A percentile compares a stretch with the other conserved stretches of the same genome.
These are phyloP conservation scores for Citrus sp. DNA, from an alignment of 345 rosid genomes.

Conservation along the genomic window DNA sequence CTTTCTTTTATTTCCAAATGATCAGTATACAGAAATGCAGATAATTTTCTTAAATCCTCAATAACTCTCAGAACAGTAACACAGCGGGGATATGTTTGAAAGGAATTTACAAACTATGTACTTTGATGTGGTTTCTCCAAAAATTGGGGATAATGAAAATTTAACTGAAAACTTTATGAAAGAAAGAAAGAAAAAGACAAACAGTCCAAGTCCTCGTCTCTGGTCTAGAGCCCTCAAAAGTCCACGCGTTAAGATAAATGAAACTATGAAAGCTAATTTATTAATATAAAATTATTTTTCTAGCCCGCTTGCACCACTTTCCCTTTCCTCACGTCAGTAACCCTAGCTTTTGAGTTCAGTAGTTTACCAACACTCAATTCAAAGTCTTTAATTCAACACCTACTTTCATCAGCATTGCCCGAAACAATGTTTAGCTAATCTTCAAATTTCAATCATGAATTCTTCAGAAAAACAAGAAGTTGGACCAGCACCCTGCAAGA, in stretches of 20 bases:
- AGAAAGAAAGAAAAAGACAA: too few species aligned
- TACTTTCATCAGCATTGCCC: background rate
- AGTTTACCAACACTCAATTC: background rate
- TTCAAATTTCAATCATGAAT: constrained; percentile 19
- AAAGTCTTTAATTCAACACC: background rate
- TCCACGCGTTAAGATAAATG: too few species aligned
- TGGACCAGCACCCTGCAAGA: constrained; percentile 1
- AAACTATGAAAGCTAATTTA: too few species aligned
- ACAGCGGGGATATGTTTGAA: background rate
- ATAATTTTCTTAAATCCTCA: background rate
- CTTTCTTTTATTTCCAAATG: background rate
- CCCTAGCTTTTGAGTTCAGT: background rate
- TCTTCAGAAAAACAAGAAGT: constrained; percentile 26
- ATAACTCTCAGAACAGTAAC: too few species aligned
- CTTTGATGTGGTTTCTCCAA: background rate
- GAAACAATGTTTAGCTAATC: background rate
- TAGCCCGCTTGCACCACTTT: background rate
- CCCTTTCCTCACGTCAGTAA: background rate
- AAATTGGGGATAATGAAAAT: background rate
- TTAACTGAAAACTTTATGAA: too few species aligned
- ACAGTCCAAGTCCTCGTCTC: too few species aligned
- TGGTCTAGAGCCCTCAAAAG: too few species aligned
- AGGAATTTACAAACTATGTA: background rate
- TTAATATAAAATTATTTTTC: background rate
- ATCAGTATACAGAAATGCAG: background rate